Evolutionary conservation across 1,139 yeast species (phyloP).

Genomic region (Debaryomycetaceae sp.): DNA sequence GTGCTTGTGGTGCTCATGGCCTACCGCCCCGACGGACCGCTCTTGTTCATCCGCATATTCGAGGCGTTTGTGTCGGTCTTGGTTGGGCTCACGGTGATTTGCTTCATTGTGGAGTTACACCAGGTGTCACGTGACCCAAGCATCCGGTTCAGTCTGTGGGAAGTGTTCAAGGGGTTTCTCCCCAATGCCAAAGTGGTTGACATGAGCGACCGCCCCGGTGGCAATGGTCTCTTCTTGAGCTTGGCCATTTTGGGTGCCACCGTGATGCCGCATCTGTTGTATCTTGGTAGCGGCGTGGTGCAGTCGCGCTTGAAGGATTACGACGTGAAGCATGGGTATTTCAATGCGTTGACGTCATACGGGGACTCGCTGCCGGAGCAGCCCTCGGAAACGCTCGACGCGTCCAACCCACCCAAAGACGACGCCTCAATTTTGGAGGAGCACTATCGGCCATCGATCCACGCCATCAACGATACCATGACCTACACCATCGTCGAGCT

Average conservation of each 20-base stretch:
- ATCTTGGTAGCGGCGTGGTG: conserved; percentile 88
- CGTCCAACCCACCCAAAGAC: conserved; percentile 8
- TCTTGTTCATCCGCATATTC: conserved; percentile 72
- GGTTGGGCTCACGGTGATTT: conserved; percentile 78
- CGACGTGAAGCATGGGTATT: conserved; percentile 63
- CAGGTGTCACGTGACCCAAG: conserved; percentile 54
- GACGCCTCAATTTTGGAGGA: conserved; percentile 16
- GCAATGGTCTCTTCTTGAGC: conserved; percentile 72
- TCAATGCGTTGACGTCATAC: conserved; percentile 18
- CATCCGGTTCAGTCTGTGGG: conserved; percentile 47
- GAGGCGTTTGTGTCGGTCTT: conserved; percentile 75
- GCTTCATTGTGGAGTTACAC: conserved; percentile 77
- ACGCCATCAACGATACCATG: conserved; percentile 69
- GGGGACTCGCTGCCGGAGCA: neutral
- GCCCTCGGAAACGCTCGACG: conserved; percentile 2
- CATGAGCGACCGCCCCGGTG: conserved; percentile 55
- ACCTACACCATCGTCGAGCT: conserved; percentile 72
- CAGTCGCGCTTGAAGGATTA: conserved; percentile 83
- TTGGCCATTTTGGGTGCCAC: conserved; percentile 95
- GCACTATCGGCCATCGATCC: conserved; percentile 59
- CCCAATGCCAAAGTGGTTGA: conserved; percentile 70
- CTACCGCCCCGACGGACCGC: conserved; percentile 82
- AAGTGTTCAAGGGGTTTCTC: conserved; percentile 66
- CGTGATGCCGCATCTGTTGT: conserved; percentile 95
- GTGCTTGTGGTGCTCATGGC: conserved; percentile 83